phyloP scores from a whole-genome alignment of 306 rosid genomes.

The Castanospermum australe region DNA sequence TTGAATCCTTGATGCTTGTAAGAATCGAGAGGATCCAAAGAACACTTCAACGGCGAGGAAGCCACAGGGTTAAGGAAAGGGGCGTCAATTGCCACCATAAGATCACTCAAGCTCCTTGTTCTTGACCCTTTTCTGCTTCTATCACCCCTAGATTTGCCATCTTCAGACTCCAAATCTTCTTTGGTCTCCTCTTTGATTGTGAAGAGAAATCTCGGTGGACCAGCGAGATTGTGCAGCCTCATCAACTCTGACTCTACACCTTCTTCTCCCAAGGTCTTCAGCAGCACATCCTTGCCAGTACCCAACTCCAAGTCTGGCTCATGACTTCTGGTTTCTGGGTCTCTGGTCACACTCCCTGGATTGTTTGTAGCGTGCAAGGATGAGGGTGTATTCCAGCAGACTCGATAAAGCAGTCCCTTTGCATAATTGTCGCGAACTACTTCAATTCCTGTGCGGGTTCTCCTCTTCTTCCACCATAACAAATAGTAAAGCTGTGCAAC shows the following conservation, averaged over 20 bases:
- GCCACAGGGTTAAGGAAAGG: conserved; percentile 56
- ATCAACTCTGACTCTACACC: conserved; percentile 67
- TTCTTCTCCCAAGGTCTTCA: conserved; percentile 51
- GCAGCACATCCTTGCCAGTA: conserved; percentile 34
- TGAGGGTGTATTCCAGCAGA: conserved; percentile 43
- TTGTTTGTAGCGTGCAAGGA: neutral
- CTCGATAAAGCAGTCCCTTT: conserved; percentile 43
- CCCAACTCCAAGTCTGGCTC: conserved; percentile 58
- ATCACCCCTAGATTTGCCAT: conserved; percentile 47
- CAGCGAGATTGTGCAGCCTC: conserved; percentile 79
- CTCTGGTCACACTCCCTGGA: conserved; percentile 4
- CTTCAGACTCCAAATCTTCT: conserved; percentile 81
- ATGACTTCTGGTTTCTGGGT: conserved; percentile 25
- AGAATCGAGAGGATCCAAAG: conserved; percentile 44
- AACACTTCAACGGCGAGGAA: conserved; percentile 49
- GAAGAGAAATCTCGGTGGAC: conserved; percentile 81
- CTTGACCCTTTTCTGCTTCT: conserved; percentile 69
- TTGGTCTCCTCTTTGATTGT: conserved; percentile 78
- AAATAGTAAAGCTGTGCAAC: conserved; percentile 74
- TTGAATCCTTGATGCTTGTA: conserved; percentile 64
- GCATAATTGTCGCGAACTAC: conserved; percentile 45
- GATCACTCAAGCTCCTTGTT: conserved; percentile 66
- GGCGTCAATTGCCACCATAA: conserved; percentile 42
- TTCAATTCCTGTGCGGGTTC: conserved; percentile 39
- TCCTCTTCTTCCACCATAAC: conserved; percentile 67